Conservation (phyloP, 2,329 filamentous ascomycete species). For the Hypoxylon sp. region DNA sequence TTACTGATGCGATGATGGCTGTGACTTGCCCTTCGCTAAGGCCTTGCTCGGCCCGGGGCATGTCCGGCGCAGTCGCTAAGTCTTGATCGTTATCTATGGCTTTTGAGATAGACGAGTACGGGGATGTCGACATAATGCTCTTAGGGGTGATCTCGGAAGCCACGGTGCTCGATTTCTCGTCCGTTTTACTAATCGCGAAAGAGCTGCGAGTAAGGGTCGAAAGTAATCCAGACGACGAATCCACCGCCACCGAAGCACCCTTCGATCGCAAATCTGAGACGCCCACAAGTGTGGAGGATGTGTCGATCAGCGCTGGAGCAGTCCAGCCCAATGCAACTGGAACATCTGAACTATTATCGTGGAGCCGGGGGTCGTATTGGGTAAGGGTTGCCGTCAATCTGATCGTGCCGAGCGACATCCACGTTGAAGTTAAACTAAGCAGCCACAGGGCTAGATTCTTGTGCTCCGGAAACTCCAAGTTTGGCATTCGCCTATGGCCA, state of each 20-base stretch:
- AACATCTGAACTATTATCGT: constrained; percentile 5
- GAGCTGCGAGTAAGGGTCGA: background rate
- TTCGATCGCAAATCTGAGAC: background rate
- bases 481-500: constrained; percentile 5
- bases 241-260: background rate
- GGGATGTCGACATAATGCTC: background rate
- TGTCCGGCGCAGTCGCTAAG: background rate
- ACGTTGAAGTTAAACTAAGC: constrained; percentile 7
- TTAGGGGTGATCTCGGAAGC: background rate
- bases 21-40: constrained; percentile 26
- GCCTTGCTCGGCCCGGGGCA: constrained; percentile 8
- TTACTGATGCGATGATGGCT: constrained; percentile 36
- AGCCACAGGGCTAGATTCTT: constrained; percentile 11
- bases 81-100: background rate
- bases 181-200: background rate
- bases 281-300: background rate
- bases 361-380: background rate
- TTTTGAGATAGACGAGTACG: background rate
- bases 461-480: background rate
- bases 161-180: background rate
- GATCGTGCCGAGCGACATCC: constrained; percentile 33
- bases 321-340: constrained; percentile 5
- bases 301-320: background rate
- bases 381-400: constrained; percentile 22
- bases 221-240: background rate